Conservation (phyloP, 768 basidiomycete genomes). For the Cystofilobasidium ferigula region DNA sequence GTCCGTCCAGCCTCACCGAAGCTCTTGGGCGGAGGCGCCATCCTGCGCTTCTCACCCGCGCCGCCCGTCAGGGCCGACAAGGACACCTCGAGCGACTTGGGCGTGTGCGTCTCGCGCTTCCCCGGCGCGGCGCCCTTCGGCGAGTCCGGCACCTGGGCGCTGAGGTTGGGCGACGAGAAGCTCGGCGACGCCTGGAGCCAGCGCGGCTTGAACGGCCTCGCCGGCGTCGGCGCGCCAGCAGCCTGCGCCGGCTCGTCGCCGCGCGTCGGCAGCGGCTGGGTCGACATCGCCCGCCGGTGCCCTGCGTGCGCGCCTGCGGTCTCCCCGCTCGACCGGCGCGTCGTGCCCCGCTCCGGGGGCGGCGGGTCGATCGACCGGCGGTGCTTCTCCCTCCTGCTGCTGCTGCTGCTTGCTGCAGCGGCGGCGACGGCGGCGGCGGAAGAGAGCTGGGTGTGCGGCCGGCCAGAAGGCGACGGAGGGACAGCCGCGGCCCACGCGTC, state of each 20-base stretch:
- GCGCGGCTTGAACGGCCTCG: background rate
- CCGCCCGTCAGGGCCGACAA: too few relatives aligned
- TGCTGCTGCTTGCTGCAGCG: too few relatives aligned
- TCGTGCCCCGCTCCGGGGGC: background rate
- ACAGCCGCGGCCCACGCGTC: background rate
- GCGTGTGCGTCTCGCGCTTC: background rate
- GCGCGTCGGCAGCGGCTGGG: background rate
- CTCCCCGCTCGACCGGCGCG: background rate
- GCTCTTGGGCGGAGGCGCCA: background rate
- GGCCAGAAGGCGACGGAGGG: background rate
- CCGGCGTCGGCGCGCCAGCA: background rate
- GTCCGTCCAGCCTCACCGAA: background rate
- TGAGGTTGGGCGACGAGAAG: slow-evolving; percentile 6
- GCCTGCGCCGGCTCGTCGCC: background rate
- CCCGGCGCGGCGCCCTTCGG: background rate
- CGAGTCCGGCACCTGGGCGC: background rate
- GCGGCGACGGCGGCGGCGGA: background rate
- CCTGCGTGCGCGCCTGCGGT: background rate
- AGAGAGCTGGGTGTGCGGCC: background rate
- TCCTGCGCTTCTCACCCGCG: too few relatives aligned
- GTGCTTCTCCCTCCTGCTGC: background rate
- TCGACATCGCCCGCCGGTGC: background rate
- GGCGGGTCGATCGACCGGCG: background rate
- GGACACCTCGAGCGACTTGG: too few relatives aligned
- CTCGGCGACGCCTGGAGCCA: slow-evolving; percentile 1